These are phyloP conservation scores for Globisporangium iwayamae DNA, from an alignment of 352 stramenopile genomes.

Conservation along the genomic window DNA sequence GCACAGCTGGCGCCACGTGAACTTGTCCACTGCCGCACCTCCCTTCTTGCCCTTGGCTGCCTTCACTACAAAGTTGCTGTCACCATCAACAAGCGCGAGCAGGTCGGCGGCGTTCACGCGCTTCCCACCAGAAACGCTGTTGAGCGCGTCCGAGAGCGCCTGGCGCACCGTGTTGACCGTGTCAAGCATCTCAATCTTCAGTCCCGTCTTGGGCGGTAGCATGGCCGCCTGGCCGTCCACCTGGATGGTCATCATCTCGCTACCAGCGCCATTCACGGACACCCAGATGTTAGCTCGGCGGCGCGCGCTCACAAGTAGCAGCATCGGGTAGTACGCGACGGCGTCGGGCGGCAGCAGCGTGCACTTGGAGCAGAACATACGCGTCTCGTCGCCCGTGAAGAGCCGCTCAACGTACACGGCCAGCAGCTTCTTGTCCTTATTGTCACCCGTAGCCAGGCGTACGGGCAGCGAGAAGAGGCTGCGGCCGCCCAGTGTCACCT, in stretches of 20 bases:
- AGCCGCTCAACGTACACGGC: conserved; percentile 70
- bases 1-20: conserved; percentile 48
- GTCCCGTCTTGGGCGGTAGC: conserved; percentile 43
- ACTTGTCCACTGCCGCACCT: conserved; percentile 10
- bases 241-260: conserved; percentile 63
- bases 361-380: conserved; percentile 77
- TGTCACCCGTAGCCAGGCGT: conserved; percentile 28
- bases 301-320: conserved; percentile 45
- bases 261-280: conserved; percentile 37
- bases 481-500: conserved; percentile 53
- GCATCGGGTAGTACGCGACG: conserved; percentile 56
- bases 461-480: conserved; percentile 68
- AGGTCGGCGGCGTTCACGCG: conserved; percentile 34
- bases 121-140: conserved; percentile 23
- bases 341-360: conserved; percentile 65
- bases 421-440: conserved; percentile 29
- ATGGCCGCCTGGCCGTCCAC: conserved; percentile 49
- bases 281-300: conserved; percentile 60
- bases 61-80: conserved; percentile 40
- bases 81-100: conserved; percentile 34
- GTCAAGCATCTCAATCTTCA: conserved; percentile 35
- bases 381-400: conserved; percentile 73
- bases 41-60: conserved; percentile 34
- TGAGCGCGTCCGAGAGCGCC: conserved; percentile 51
- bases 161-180: conserved; percentile 49